Evolutionary conservation across 1,284 basidiomycete genomes (phyloP).

Genomic region (Agroathelia rolfsii): DNA sequence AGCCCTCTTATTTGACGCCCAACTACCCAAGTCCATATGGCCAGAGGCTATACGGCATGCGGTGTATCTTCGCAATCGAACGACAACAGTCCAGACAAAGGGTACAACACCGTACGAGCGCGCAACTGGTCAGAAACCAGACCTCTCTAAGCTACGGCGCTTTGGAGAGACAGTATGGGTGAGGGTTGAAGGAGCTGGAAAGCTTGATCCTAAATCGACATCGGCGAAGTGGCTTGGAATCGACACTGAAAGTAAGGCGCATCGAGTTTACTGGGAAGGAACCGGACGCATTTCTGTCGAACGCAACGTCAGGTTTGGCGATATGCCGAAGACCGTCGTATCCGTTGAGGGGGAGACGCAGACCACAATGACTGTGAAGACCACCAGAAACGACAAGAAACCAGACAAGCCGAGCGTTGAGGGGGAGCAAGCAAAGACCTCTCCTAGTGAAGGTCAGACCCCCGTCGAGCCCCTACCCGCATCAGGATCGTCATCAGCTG

Average conservation of each 20-base stretch:
- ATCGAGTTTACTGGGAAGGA: conserved; percentile 21
- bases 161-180: conserved; percentile 23
- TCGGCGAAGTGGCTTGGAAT: conserved; percentile 21
- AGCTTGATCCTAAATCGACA: conserved; percentile 16
- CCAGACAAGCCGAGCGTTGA: too few species aligned
- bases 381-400: too few species aligned
- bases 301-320: conserved; percentile 17
- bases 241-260: conserved; percentile 18
- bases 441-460: too few species aligned
- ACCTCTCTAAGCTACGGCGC: conserved; percentile 18
- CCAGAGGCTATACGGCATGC: conserved; percentile 23
- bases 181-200: conserved; percentile 13
- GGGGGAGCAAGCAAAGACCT: too few species aligned
- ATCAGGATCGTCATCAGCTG: too few species aligned
- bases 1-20: conserved; percentile 16
- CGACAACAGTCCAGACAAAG: conserved; percentile 19
- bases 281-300: conserved; percentile 17
- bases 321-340: conserved; percentile 9
- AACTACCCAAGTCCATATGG: conserved; percentile 22
- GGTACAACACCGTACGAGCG: conserved; percentile 23
- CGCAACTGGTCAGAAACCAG: conserved; percentile 20
- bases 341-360: conserved; percentile 20
- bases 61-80: conserved; percentile 29
- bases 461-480: too few species aligned
- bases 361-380: too few species aligned